These are phyloP conservation scores for Ophiostoma quercus DNA, from an alignment of 2,329 filamentous ascomycete species.

Conservation along the genomic window DNA sequence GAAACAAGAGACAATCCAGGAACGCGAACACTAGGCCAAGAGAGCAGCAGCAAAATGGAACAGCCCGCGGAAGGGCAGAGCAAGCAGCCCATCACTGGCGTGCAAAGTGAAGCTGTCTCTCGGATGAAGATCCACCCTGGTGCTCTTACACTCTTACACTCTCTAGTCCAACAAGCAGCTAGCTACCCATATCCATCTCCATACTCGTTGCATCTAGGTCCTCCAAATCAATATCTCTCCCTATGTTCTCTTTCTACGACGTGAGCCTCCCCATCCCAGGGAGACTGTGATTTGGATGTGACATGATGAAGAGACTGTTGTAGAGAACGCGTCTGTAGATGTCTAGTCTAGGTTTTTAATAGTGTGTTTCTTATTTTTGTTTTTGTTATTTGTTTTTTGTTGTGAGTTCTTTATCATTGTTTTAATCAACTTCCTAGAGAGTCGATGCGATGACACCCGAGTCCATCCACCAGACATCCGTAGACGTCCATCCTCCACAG, in stretches of 20 bases:
- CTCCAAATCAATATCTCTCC: slow-evolving; percentile 1
- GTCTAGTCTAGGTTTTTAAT: not conserved
- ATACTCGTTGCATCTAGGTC: not conserved
- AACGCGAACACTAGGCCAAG: slow-evolving; percentile 11
- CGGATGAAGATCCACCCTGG: not conserved
- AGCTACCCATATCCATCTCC: not conserved
- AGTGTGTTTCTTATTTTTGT: not conserved
- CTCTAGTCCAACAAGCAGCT: not conserved
- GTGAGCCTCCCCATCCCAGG: not conserved
- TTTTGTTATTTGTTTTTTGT: not conserved
- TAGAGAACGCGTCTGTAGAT: slow-evolving; percentile 6
- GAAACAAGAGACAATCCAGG: not conserved
- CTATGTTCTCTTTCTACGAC: slow-evolving; percentile 4
- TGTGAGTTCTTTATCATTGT: no score
- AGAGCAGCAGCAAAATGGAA: slow-evolving; percentile 10
- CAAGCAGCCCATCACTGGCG: slow-evolving; percentile 11
- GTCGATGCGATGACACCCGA: not conserved
- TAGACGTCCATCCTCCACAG: not conserved
- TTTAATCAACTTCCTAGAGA: not conserved
- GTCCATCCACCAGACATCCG: no score
- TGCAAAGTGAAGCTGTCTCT: slow-evolving; percentile 9
- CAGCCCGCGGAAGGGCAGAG: not conserved
- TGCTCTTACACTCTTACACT: not conserved
- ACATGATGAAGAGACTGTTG: slow-evolving; percentile 4
- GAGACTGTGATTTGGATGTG: slow-evolving; percentile 8